Percentiles rank a stretch among this genome's conserved stretches.
These are phyloP conservation scores for Fusarium scirpi DNA, from an alignment of 2,329 filamentous ascomycete genomes.

Conservation along the genomic window DNA sequence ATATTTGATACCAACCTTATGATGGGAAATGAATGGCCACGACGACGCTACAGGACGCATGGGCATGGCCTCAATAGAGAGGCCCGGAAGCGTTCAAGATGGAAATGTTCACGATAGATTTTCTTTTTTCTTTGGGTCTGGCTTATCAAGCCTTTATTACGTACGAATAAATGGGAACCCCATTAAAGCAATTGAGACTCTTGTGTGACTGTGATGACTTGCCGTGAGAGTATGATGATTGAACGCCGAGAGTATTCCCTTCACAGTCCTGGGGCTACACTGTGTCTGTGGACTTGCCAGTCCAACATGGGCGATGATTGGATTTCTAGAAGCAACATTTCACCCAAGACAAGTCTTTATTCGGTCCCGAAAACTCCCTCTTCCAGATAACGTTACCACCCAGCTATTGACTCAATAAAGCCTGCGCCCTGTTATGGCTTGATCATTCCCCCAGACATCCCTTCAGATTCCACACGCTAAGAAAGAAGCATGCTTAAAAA, in stretches of 20 bases:
- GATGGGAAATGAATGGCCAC: slow-evolving; percentile 42
- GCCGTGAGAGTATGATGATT: neutral
- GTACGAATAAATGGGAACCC: slow-evolving; percentile 42
- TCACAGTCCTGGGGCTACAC: too few species aligned
- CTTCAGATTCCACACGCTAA: neutral
- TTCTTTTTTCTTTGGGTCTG: slow-evolving; percentile 46
- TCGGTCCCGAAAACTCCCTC: neutral
- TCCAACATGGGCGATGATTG: too few species aligned
- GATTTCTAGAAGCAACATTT: too few species aligned
- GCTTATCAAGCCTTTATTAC: slow-evolving; percentile 42
- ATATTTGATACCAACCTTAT: slow-evolving; percentile 39
- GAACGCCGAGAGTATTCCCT: neutral
- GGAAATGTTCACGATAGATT: slow-evolving; percentile 53
- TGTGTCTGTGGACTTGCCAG: too few species aligned
- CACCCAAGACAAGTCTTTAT: neutral
- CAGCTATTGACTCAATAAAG: neutral
- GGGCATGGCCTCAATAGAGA: slow-evolving; percentile 49
- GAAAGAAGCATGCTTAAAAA: slow-evolving; percentile 2
- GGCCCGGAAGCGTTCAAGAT: slow-evolving; percentile 46
- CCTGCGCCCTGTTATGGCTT: neutral
- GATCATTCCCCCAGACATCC: neutral
- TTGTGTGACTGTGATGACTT: neutral
- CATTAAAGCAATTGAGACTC: neutral
- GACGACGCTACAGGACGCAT: slow-evolving; percentile 48
- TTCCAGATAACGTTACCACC: neutral